Evolutionary conservation across 2,329 filamentous ascomycete species (phyloP).

Genomic region (Colletotrichum higginsianum): DNA sequence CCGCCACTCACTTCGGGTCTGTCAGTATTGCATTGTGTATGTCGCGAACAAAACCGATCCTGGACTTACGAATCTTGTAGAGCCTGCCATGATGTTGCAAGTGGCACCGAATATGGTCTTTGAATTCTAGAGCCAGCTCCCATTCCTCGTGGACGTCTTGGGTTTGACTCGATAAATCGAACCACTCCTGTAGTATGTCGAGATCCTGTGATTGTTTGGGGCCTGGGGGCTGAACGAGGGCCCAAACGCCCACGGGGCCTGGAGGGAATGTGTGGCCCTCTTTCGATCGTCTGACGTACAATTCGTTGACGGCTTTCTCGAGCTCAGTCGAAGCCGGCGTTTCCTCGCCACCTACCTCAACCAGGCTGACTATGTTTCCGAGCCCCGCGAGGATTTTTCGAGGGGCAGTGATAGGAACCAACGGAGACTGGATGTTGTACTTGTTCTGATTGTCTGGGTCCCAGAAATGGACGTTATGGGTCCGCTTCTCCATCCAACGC

Average conservation of each 20-base stretch:
- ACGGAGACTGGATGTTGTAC: constrained; percentile 52
- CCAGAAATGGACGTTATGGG: constrained; percentile 54
- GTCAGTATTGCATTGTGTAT: constrained; percentile 22
- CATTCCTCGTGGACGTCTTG: constrained; percentile 32
- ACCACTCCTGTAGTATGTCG: constrained; percentile 14
- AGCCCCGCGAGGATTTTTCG: constrained; percentile 76
- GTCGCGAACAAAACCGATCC: neutral
- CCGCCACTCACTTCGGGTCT: constrained; percentile 77
- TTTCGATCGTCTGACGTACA: constrained; percentile 64
- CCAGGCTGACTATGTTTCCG: constrained; percentile 82
- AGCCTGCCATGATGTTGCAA: constrained; percentile 53
- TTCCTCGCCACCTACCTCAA: constrained; percentile 64
- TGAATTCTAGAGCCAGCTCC: constrained; percentile 33
- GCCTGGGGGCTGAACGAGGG: constrained; percentile 71
- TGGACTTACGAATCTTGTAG: constrained; percentile 62
- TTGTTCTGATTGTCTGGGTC: constrained; percentile 43
- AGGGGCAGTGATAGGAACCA: constrained; percentile 75
- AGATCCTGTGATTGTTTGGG: constrained; percentile 41
- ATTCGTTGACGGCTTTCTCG: constrained; percentile 73
- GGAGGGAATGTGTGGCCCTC: constrained; percentile 46
- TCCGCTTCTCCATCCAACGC: constrained; percentile 53
- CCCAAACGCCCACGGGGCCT: constrained; percentile 78
- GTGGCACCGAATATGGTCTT: constrained; percentile 24
- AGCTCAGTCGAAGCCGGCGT: constrained; percentile 80
- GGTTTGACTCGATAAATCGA: neutral